Conservation (phyloP, 2,329 filamentous ascomycete species). For the Fusarium sp. region DNA sequence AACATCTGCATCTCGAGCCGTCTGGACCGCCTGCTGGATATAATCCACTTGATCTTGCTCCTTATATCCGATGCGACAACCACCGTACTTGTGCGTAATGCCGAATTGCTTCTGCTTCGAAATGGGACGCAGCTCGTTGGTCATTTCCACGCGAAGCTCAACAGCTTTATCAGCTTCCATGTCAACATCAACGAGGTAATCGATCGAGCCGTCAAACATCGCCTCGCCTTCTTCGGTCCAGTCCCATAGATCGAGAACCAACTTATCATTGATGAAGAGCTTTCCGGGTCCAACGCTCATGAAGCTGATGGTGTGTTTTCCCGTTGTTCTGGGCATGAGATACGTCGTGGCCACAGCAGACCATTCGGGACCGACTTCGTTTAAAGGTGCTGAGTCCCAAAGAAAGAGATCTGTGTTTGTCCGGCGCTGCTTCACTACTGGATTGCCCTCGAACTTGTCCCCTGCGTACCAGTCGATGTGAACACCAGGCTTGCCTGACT, state of each 20-base stretch:
- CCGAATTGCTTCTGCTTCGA: conserved; percentile 69
- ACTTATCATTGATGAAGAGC: conserved; percentile 69
- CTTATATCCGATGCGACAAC: conserved; percentile 78
- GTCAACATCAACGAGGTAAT: conserved; percentile 70
- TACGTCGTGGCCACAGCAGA: conserved; percentile 72
- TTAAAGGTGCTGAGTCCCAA: conserved; percentile 75
- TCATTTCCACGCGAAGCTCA: conserved; percentile 65
- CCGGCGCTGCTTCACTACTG: conserved; percentile 68
- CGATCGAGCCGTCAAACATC: conserved; percentile 77
- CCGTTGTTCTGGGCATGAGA: conserved; percentile 69
- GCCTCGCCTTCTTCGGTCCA: conserved; percentile 78
- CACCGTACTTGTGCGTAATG: conserved; percentile 75
- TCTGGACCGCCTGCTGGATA: conserved; percentile 73
- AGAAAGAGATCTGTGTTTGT: conserved; percentile 76
- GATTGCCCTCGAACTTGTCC: conserved; percentile 70
- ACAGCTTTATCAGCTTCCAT: conserved; percentile 71
- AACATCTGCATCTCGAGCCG: conserved; percentile 72
- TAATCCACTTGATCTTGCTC: conserved; percentile 72
- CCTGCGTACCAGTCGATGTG: conserved; percentile 74
- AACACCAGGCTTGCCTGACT: conserved; percentile 69
- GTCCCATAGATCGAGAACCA: conserved; percentile 75
- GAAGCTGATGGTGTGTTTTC: conserved; percentile 75
- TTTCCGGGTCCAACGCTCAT: conserved; percentile 75
- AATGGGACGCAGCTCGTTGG: conserved; percentile 72
- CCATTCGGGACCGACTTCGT: conserved; percentile 71